Conservation (phyloP, 148 eudicot genomes). For the Linanthus parryae region DNA sequence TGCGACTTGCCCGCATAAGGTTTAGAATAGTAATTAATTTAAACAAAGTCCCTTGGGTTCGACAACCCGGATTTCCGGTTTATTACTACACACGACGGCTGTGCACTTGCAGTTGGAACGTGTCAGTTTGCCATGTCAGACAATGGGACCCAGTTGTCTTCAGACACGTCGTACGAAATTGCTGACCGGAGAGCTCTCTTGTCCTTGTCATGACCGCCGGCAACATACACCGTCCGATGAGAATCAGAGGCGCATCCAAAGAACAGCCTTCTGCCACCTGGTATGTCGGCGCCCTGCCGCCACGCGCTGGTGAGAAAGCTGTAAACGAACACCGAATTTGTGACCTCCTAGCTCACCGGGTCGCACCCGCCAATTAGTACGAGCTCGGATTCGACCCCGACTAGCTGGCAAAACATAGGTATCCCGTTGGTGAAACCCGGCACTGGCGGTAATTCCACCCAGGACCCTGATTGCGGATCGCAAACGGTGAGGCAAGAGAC, state of each 20-base stretch:
- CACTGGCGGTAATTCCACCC: constrained; percentile 44
- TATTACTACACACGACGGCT: no score
- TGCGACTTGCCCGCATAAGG: no score
- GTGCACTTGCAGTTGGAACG: no score
- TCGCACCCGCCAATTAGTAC: constrained; percentile 82
- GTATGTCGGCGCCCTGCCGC: constrained; percentile 66
- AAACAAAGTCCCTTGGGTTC: no score
- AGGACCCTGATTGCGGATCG: constrained; percentile 39
- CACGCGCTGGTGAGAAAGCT: constrained; percentile 45
- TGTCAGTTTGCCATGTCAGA: constrained; percentile 61
- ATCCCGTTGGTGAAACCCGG: constrained; percentile 47
- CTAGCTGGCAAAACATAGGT: constrained; percentile 65
- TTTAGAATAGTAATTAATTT: no score
- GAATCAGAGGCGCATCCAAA: constrained; percentile 58
- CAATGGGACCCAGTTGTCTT: constrained; percentile 43
- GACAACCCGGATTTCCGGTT: no score
- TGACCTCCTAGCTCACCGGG: constrained; percentile 51
- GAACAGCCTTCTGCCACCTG: constrained; percentile 55
- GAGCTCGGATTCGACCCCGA: constrained; percentile 46
- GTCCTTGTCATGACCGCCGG: constrained; percentile 78
- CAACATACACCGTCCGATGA: constrained; percentile 46
- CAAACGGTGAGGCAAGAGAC: constrained; percentile 36
- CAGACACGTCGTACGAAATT: constrained; percentile 49
- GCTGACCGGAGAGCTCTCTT: constrained; percentile 63
- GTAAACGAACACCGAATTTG: constrained; percentile 39